Percentiles rank a stretch among this genome's conserved stretches.
These are phyloP conservation scores for Mortierella sp. DNA, from an alignment of 371 early-diverging fungal genomes.

Conservation along the genomic window DNA sequence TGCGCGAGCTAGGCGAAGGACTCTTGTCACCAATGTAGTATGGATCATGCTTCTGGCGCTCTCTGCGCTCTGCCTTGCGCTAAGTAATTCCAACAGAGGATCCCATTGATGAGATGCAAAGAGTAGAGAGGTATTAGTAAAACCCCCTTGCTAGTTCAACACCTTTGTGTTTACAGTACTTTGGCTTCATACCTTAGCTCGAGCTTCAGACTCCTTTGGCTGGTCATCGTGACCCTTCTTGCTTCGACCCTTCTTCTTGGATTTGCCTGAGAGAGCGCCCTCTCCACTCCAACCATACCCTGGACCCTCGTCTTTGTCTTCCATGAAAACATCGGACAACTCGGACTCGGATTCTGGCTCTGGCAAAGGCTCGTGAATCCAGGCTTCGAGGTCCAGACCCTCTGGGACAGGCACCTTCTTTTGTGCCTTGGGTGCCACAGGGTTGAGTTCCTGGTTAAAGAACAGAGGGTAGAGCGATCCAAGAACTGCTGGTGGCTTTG, in stretches of 20 bases:
- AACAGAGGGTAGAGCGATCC: slow-evolving; percentile 73
- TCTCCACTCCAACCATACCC: slow-evolving; percentile 52
- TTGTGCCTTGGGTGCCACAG: slow-evolving; percentile 93
- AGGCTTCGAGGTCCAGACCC: slow-evolving; percentile 86
- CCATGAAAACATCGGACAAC: slow-evolving; percentile 53
- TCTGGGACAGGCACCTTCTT: slow-evolving; percentile 89
- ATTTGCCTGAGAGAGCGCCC: slow-evolving; percentile 35
- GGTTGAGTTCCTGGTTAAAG: slow-evolving; percentile 88
- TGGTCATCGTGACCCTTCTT: slow-evolving; percentile 51
- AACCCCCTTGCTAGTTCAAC: neutral
- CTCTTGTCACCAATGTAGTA: slow-evolving; percentile 71
- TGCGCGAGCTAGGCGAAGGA: slow-evolving; percentile 22
- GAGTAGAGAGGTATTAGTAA: too few relatives aligned
- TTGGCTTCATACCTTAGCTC: slow-evolving; percentile 38
- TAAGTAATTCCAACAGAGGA: slow-evolving; percentile 27
- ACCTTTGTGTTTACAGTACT: too few relatives aligned
- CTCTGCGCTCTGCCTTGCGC: slow-evolving; percentile 70
- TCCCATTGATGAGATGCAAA: too few relatives aligned
- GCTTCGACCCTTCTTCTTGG: slow-evolving; percentile 52
- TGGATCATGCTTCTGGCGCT: slow-evolving; percentile 75
- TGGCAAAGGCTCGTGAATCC: slow-evolving; percentile 80
- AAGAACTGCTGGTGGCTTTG: slow-evolving; percentile 50
- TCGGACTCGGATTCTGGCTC: slow-evolving; percentile 59
- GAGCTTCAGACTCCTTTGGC: slow-evolving; percentile 42
- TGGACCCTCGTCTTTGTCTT: slow-evolving; percentile 32